phyloP scores from a whole-genome alignment of 306 rosid genomes.

The Oemleria cerasiformis region DNA sequence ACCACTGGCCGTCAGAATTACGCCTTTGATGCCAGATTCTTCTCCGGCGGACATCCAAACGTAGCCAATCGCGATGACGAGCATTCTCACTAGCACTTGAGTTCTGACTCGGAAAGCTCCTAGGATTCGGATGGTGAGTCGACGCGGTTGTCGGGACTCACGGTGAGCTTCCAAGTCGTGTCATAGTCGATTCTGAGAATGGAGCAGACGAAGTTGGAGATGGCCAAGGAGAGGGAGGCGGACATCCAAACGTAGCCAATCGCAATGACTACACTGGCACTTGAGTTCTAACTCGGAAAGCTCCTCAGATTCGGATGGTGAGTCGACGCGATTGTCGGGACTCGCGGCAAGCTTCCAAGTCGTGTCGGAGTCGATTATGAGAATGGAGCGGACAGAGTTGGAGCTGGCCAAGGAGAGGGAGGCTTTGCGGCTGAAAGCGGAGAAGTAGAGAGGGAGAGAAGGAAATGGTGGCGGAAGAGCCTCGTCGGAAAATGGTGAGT shows the following conservation, averaged over 20 bases:
- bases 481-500: too few species aligned
- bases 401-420: slow-evolving; percentile 46
- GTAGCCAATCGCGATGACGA: slow-evolving; percentile 11
- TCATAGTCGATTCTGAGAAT: slow-evolving; percentile 36
- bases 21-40: slow-evolving; percentile 24
- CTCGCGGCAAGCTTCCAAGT: slow-evolving; percentile 42
- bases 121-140: slow-evolving; percentile 17
- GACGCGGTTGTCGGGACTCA: slow-evolving; percentile 26
- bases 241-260: neutral
- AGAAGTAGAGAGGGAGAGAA: slow-evolving; percentile 39
- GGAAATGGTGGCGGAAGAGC: too few species aligned
- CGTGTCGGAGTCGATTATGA: slow-evolving; percentile 38
- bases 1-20: slow-evolving; percentile 16
- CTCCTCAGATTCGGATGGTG: too few species aligned
- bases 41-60: slow-evolving; percentile 10
- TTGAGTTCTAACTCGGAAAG: slow-evolving; percentile 24
- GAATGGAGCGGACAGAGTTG: slow-evolving; percentile 36
- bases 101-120: slow-evolving; percentile 25
- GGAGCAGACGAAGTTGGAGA: slow-evolving; percentile 43
- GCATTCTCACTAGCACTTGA: slow-evolving; percentile 14
- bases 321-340: slow-evolving; percentile 24
- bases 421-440: slow-evolving; percentile 37
- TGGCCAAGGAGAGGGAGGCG: slow-evolving; percentile 38
- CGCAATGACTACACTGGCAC: slow-evolving; percentile 10
- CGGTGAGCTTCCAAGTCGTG: slow-evolving; percentile 41